Percentiles rank a stretch among this genome's conserved stretches.
Evolutionary conservation across 345 rosid genomes (phyloP).

Genomic region (Citrus sinensis): DVS_A1.0 CM039162.1:32701501-32702000

Average conservation of each 20-base stretch:
- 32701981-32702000: conserved; percentile 71
- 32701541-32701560: background rate
- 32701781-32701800: background rate
- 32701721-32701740: background rate
- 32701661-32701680: background rate
- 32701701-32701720: background rate
- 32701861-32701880: background rate
- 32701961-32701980: conserved; percentile 71
- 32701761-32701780: background rate
- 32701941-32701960: conserved; percentile 64
- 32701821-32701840: too few species aligned
- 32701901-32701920: conserved; percentile 1
- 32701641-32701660: background rate
- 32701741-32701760: background rate
- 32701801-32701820: background rate
- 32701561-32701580: background rate
- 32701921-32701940: conserved; percentile 42
- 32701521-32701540: conserved; percentile 50
- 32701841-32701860: background rate
- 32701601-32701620: too few species aligned
- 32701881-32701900: background rate
- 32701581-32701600: too few species aligned
- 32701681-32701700: background rate
- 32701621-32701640: too few species aligned
- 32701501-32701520: conserved; percentile 55